Base-by-base conservation (phyloP, 306 rosid genomes). In the Vigna hirtella region DNA sequence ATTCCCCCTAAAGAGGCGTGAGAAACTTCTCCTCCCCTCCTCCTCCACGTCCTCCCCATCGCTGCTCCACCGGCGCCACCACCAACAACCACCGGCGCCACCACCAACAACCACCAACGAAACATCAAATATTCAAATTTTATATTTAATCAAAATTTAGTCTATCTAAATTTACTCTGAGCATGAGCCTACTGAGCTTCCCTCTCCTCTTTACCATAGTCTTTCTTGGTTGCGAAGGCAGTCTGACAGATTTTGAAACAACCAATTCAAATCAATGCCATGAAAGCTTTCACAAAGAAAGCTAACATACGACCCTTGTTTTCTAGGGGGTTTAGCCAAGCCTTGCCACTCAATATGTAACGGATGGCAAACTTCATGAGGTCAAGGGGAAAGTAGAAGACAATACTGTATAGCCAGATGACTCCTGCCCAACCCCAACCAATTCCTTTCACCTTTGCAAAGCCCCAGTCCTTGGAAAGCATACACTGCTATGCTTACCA, bases 381-480 rank as follows among this genome's bases (percentile, higher is more conserved):
- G 74, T 95, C 98, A 8, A 95, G 96, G 14, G 98, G 98, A 78
- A 91, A 16, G 77, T 92, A 95, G 90, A 89, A 89, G 43, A 95
- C 90, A 85, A 93, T 7, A 51, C 98, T 95, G 90, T 95, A 95
- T 75, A 95, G 77, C 98, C 98, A 95, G 78, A 95, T 86, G 73
- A 95, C 98, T 83, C 98, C 98, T 30, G 98, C 98, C 98, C 98
- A 95, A 74, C 98, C 98, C 98, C 98, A 95, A 61, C 94, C 98
- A 62, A 79, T 66, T 70, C 98, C 98, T 52, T 89, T 52, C 14
- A 95, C 93, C 82, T 68, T 95, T 48, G 98, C 98, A 22, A 95
- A 95, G n/a, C 83, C 78, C 98, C 98, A 95, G 61, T 90, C 34
- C 20, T 20, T 20, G 20, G 20, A 20, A 20, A 13, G 98, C 98